A percentile compares a stretch with the other conserved stretches of the same genome.
Conservation (phyloP, 2,329 filamentous ascomycete species). For the Chalaropsis ovoidea region DNA sequence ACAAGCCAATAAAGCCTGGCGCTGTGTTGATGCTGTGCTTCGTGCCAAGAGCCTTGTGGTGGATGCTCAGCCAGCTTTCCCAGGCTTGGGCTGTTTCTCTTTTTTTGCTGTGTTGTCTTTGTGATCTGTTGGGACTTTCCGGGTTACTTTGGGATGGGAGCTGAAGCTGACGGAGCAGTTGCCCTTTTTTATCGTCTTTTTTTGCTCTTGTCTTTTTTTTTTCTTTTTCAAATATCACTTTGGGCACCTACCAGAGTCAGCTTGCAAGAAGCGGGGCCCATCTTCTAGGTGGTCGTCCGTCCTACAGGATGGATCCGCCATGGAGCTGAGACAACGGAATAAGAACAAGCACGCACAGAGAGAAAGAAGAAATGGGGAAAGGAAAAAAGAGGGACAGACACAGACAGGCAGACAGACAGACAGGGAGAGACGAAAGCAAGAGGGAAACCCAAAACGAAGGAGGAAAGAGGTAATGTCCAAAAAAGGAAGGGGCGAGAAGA, state of each 20-base stretch:
- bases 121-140: neutral
- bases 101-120: neutral
- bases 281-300: too few species aligned
- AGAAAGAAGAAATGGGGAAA: neutral
- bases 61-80: neutral
- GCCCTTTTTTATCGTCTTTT: too few species aligned
- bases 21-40: neutral
- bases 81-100: neutral
- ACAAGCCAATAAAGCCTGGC: neutral
- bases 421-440: neutral
- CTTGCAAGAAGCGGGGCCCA: too few species aligned
- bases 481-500: neutral
- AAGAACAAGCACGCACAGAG: neutral
- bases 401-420: neutral
- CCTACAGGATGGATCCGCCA: slow-evolving; percentile 1
- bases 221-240: too few species aligned
- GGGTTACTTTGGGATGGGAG: too few species aligned
- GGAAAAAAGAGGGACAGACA: neutral
- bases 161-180: neutral
- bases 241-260: too few species aligned
- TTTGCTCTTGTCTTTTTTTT: too few species aligned
- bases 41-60: neutral
- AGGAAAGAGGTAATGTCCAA: neutral
- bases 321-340: slow-evolving; percentile 1
- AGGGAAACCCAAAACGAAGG: neutral